Evolutionary conservation across 306 rosid genomes (phyloP).

Genomic region (Purshia tridentata): DNA sequence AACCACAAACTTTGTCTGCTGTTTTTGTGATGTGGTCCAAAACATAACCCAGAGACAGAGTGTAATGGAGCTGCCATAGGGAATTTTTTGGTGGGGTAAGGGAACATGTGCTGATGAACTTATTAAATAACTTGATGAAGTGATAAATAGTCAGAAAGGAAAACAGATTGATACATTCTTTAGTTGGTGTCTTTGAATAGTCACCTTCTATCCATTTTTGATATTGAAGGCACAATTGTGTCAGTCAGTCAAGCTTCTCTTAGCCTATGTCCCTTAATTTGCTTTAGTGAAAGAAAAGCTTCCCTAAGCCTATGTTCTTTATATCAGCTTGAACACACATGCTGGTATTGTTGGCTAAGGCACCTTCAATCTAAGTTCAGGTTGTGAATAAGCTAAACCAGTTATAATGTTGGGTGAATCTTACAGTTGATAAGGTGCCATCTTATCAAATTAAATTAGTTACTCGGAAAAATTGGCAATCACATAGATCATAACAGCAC

Average conservation of each 20-base stretch:
- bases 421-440: no score
- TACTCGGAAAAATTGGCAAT: no score
- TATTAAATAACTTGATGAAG: slow-evolving; percentile 2
- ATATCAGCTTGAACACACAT: no score
- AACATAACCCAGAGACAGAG: background rate
- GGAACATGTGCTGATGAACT: slow-evolving; percentile 9
- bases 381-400: no score
- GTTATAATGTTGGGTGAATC: no score
- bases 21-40: slow-evolving; percentile 5
- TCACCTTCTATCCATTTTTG: background rate
- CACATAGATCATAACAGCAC: no score
- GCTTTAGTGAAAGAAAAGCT: background rate
- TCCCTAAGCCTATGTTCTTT: background rate
- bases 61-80: slow-evolving; percentile 12
- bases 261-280: background rate
- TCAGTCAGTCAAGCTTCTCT: background rate
- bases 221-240: background rate
- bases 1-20: background rate
- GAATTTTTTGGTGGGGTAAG: slow-evolving; percentile 5
- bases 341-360: no score
- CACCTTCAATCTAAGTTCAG: no score
- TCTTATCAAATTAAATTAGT: no score
- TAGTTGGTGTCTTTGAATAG: background rate
- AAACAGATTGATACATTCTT: background rate
- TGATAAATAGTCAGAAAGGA: background rate